Percentiles rank a stretch among this genome's conserved stretches.
Conservation (phyloP, 345 rosid genomes). For the Citrus unshiu region DNA sequence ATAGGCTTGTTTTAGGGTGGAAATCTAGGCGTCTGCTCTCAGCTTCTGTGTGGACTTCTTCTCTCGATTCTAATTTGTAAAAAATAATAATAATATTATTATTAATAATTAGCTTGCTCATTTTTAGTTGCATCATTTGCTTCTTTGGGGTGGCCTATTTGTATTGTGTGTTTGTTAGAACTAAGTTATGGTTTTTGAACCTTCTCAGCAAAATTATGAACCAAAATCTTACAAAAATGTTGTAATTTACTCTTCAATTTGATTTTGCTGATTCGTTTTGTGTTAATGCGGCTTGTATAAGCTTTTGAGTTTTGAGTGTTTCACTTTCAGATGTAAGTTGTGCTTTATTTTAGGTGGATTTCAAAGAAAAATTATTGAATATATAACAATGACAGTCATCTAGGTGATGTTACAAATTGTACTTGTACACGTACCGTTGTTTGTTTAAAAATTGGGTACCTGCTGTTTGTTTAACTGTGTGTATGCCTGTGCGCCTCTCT, state of each 20-base stretch:
- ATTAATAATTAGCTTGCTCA: not conserved
- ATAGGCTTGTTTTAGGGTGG: constrained; percentile 77
- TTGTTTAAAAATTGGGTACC: no score
- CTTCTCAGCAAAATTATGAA: not conserved
- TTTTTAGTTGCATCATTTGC: not conserved
- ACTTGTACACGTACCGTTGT: not conserved
- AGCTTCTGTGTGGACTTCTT: constrained; percentile 68
- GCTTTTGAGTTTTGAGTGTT: not conserved
- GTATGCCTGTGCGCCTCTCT: no score
- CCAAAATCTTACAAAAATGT: not conserved
- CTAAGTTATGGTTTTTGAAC: not conserved
- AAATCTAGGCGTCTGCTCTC: constrained; percentile 77
- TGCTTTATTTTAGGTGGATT: not conserved
- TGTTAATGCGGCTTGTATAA: not conserved
- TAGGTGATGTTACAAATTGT: no score
- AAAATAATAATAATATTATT: not conserved
- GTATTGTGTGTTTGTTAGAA: not conserved
- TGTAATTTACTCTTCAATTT: not conserved
- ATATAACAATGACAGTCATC: not conserved
- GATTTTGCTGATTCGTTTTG: not conserved
- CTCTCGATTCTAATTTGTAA: constrained; percentile 33
- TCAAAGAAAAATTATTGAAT: not conserved
- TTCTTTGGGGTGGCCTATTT: not conserved
- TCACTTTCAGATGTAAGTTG: no score
- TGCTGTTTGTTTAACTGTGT: no score